Evolutionary conservation across 805 yeast species (phyloP), one percentile per base, ranked within the genome.

Genomic region (Starmera dryadoides): DNA sequence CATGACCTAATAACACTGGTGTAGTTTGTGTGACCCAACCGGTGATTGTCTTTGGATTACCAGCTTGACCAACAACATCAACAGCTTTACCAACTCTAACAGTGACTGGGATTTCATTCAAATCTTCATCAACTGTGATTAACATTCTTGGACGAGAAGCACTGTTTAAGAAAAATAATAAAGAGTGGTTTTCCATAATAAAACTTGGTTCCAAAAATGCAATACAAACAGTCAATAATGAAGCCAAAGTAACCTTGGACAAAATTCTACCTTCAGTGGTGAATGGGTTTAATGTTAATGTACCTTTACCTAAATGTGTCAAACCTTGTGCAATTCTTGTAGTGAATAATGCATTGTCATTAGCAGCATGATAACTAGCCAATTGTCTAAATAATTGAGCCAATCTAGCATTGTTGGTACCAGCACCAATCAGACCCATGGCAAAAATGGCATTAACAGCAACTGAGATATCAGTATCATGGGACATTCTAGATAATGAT

Each of bases 11-110:
- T 51, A 93, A 69, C 17, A 93, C 99, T 1, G 99, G 99, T 0
- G 99, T 93, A 5, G 93, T 85, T 56, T 93, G 98, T 2, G 99
- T 93, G 17, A 93, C 98, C 98, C 98, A 93, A 29, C 99, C 99
- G 4, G 99, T 93, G 35, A 93, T 93, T 11, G 97, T 89, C 71
- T 93, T 93, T 36, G 98, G 99, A 52, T 86, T 87, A 67, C 99
- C 99, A 0, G 98, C 99, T 62, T 91, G 98, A 26, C 98, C 99
- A 45, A 93, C 98, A 30, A 89, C 87, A 59, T 93, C 98, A 22
- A 93, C 98, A 6, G 98, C 98, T 66, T 91, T 97, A 46, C 99
- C 99, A 23, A 93, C 98, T 58, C 99, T 77, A 9, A 93, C 98
- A 49, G 87, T 91, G 9, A 93, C 98, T 69, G 91, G 91, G 45